Evolutionary conservation across 345 rosid genomes (phyloP).

Genomic region (Populus ilicifolia): DNA sequence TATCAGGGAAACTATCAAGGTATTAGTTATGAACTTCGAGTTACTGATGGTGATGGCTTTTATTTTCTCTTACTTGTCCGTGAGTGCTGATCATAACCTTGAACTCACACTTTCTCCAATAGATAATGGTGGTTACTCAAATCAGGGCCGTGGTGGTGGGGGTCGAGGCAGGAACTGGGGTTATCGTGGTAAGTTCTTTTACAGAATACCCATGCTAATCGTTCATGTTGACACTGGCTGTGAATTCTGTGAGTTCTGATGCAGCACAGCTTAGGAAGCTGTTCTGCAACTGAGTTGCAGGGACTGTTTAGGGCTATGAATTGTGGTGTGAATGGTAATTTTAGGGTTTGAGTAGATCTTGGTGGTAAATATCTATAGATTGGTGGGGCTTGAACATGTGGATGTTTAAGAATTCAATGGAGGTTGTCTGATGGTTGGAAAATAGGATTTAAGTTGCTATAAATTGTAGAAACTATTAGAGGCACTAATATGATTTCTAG

Average conservation of each 20-base stretch:
- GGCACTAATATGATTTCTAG: not conserved
- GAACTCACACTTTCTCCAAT: not conserved
- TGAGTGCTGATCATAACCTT: not conserved
- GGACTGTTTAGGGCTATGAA: not conserved
- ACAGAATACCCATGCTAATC: not conserved
- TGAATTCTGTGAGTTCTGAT: not conserved
- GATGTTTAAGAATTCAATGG: not conserved
- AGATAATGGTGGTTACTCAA: conserved; percentile 35
- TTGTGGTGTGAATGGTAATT: not conserved
- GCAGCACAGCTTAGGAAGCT: not conserved
- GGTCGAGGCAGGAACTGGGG: conserved; percentile 36
- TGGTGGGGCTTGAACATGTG: not conserved
- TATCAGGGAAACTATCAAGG: conserved; percentile 9
- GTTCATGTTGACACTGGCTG: not conserved
- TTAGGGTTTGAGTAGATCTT: not conserved
- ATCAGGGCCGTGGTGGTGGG: conserved; percentile 42
- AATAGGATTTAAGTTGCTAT: not conserved
- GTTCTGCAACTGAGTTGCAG: not conserved
- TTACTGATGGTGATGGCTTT: not conserved
- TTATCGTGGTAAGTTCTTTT: conserved; percentile 37
- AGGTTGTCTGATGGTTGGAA: not conserved
- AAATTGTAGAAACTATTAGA: not conserved
- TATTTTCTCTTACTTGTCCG: not conserved
- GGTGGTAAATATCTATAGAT: not conserved
- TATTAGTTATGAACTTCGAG: not conserved